Percentiles rank a stretch among this genome's conserved stretches.
Evolutionary conservation across 352 stramenopile species (phyloP).

Genomic region (Phytophthora megakarya): DNA sequence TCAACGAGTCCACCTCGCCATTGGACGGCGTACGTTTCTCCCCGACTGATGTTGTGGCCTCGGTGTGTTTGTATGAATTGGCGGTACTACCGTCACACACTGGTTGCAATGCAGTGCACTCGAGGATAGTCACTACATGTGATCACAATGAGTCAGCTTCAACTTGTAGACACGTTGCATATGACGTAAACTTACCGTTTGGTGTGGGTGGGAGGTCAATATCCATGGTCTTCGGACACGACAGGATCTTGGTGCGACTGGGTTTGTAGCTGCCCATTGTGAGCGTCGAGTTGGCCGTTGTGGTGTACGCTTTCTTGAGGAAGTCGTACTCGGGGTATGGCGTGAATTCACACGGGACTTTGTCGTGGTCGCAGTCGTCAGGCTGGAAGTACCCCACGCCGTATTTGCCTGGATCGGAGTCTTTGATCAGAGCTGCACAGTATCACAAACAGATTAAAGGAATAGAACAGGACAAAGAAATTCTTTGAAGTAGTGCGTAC

Average conservation of each 20-base stretch:
- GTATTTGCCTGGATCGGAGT: conserved; percentile 64
- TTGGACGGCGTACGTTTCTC: conserved; percentile 42
- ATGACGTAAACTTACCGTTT: conserved; percentile 39
- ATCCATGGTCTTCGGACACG: conserved; percentile 49
- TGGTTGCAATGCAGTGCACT: conserved; percentile 57
- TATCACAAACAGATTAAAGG: background rate
- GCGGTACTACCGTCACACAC: conserved; percentile 59
- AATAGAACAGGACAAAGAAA: background rate
- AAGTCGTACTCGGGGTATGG: conserved; percentile 77
- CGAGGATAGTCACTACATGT: conserved; percentile 43
- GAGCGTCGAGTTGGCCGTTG: conserved; percentile 60
- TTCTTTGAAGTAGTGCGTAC: conserved; percentile 15
- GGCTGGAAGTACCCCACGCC: conserved; percentile 77
- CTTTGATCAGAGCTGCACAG: conserved; percentile 45
- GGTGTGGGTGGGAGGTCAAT: conserved; percentile 37
- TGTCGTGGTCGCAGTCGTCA: conserved; percentile 69
- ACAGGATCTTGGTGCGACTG: conserved; percentile 39
- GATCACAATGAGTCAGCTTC: conserved; percentile 8
- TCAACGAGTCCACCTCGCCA: background rate
- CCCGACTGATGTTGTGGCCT: conserved; percentile 28
- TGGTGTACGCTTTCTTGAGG: conserved; percentile 79
- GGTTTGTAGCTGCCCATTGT: conserved; percentile 45
- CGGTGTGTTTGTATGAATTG: conserved; percentile 53
- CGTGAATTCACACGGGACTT: conserved; percentile 55
- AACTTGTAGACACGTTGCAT: conserved; percentile 13